These are phyloP conservation scores for Westerdykella aurantiaca DNA, from an alignment of 2,329 filamentous ascomycete genomes.

Conservation along the genomic window DNA sequence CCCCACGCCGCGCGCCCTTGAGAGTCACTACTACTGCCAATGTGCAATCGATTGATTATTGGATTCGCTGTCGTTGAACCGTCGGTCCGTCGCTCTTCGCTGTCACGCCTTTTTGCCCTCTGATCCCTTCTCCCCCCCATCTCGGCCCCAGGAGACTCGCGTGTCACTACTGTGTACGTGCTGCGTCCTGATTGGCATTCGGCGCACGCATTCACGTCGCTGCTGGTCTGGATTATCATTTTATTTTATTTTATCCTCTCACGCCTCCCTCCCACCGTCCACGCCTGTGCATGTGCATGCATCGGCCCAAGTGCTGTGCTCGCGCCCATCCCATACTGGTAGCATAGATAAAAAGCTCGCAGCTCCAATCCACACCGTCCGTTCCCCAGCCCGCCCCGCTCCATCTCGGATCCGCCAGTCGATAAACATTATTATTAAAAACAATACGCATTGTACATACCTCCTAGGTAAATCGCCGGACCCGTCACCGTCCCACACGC, in stretches of 20 bases:
- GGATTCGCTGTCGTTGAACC: slow-evolving; percentile 11
- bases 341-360: slow-evolving; percentile 13
- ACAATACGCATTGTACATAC: too few relatives aligned
- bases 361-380: slow-evolving; percentile 9
- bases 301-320: slow-evolving; percentile 17
- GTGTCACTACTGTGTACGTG: slow-evolving; percentile 22
- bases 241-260: background rate
- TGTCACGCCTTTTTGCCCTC: too few relatives aligned
- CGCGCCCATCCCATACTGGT: too few relatives aligned
- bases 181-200: slow-evolving; percentile 16
- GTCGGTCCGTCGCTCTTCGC: background rate
- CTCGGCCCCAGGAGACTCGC: slow-evolving; percentile 10
- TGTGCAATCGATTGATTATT: too few relatives aligned
- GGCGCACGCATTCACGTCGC: slow-evolving; percentile 3
- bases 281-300: slow-evolving; percentile 11
- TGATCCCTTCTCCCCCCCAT: background rate
- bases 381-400: slow-evolving; percentile 12
- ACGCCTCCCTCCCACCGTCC: slow-evolving; percentile 6
- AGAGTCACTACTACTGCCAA: too few relatives aligned
- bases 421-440: too few relatives aligned
- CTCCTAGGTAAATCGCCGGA: too few relatives aligned
- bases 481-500: too few relatives aligned
- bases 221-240: too few relatives aligned
- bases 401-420: slow-evolving; percentile 8
- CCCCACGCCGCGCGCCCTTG: too few relatives aligned